Conservation (phyloP, 2,329 filamentous ascomycete species). For the Exophiala calicioides region DNA sequence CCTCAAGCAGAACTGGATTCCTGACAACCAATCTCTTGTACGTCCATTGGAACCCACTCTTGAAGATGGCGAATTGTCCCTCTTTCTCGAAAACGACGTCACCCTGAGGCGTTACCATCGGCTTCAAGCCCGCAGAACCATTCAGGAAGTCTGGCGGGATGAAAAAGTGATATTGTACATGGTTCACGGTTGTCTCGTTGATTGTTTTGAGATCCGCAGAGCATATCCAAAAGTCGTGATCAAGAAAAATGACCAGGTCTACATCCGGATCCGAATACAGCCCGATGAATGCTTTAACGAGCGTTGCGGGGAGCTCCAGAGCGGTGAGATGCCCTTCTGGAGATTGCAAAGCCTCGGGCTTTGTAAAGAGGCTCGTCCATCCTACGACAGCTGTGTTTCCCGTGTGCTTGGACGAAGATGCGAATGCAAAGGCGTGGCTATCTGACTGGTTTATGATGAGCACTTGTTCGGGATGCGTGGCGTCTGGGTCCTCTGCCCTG, state of each 20-base stretch:
- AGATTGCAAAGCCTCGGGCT: neutral
- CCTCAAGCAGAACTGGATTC: too few species aligned
- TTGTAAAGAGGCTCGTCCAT: neutral
- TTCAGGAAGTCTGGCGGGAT: conserved; percentile 3
- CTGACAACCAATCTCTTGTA: too few species aligned
- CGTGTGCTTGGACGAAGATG: too few species aligned
- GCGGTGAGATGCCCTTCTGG: neutral
- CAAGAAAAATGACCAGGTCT: conserved; percentile 3
- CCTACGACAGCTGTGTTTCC: neutral
- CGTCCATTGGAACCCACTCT: neutral
- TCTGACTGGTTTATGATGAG: neutral
- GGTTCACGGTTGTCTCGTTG: too few species aligned
- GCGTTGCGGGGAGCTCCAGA: neutral
- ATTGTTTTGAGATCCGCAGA: neutral
- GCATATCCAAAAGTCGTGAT: conserved; percentile 4
- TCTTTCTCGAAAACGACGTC: conserved; percentile 3
- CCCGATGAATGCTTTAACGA: neutral
- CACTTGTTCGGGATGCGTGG: neutral
- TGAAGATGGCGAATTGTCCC: conserved; percentile 1
- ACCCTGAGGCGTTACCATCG: neutral
- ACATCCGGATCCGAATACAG: neutral
- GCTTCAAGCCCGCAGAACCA: neutral
- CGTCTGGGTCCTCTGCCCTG: neutral
- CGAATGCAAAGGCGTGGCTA: neutral
- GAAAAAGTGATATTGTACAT: conserved; percentile 3